Evolutionary conservation across 768 basidiomycete genomes (phyloP), one percentile per base, ranked within the genome.

Genomic region (Kwoniella sp.): DNA sequence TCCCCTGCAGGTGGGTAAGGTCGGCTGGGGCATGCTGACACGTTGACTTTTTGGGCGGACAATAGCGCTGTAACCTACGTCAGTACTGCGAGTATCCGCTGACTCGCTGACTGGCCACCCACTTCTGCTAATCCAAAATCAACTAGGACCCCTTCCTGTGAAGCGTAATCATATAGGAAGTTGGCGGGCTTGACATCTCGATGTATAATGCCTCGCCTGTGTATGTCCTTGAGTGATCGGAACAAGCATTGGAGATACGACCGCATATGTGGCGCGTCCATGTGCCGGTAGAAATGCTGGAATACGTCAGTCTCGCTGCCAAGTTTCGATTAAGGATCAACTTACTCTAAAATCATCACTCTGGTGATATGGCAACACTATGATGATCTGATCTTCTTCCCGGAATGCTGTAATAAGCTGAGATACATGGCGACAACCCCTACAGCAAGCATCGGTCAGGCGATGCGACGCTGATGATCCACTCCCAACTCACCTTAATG

Each of bases 151-250:
- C 95, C 95, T 11, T 83, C 78, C 9, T 86, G 86, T 6, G 84
- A 86, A 31, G 79, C 81, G 31, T 88, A 85, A 72, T 98, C 89
- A 71, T 86, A 96, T 29, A 98, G 79, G 72, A 98, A 98, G 73
- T 98, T 98, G 54, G 92, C 93, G 19, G 93, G 92, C 70, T 98
- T 98, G 63, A 98, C 88, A 74, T 98, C 93, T 38, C 93, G 88
- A 73, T 98, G 93, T 45, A 98, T 88, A 64, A 98, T 85, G 5
- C 82, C 82, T 46, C 90, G 80, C 10, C 82, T 77, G 70, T 98
- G 92, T 22, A 90, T 85, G 66, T 93, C 90, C 41, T 86, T 83
- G 47, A 98, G 74, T 2, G 88, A 92, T 36, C 88, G 85, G 71
- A 98, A 84, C 75, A 99, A 82, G 69, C 88, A 90, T 29, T 86